These are phyloP conservation scores for Myriosclerotinia duriaeana DNA, from an alignment of 2,329 filamentous ascomycete genomes.

Conservation along the genomic window DNA sequence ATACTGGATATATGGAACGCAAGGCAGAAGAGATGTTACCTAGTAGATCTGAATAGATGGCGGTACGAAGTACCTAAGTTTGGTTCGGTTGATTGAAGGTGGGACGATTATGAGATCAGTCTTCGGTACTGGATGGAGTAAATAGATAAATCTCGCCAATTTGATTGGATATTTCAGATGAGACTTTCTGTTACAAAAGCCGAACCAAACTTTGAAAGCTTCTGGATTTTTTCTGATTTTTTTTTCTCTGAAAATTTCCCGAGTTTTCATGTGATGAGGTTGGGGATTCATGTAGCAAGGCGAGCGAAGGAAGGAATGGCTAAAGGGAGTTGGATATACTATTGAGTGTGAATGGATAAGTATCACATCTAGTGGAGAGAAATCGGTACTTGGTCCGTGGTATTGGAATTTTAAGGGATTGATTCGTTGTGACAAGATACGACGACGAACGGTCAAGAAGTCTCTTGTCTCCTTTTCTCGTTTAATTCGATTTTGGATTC, in stretches of 20 bases:
- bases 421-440: neutral
- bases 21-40: no score
- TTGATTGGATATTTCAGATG: neutral
- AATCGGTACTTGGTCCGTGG: constrained; percentile 12
- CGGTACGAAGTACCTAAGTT: no score
- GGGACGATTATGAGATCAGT: neutral
- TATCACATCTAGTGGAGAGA: constrained; percentile 8
- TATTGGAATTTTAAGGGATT: neutral
- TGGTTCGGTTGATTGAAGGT: neutral
- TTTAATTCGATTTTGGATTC: neutral
- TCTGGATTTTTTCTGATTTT: neutral
- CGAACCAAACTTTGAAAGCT: constrained; percentile 2
- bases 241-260: no score
- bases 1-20: neutral
- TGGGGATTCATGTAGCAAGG: no score
- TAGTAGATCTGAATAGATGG: no score
- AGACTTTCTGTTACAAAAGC: neutral
- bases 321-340: neutral
- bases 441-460: constrained; percentile 1
- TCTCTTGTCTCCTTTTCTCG: neutral
- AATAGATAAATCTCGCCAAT: neutral
- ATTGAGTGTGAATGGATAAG: neutral
- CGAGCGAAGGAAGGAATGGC: neutral
- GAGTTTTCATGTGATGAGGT: neutral
- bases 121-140: neutral